Evolutionary conservation across 345 rosid species (phyloP).

Genomic region (Aquilaria yunnanensis): DNA sequence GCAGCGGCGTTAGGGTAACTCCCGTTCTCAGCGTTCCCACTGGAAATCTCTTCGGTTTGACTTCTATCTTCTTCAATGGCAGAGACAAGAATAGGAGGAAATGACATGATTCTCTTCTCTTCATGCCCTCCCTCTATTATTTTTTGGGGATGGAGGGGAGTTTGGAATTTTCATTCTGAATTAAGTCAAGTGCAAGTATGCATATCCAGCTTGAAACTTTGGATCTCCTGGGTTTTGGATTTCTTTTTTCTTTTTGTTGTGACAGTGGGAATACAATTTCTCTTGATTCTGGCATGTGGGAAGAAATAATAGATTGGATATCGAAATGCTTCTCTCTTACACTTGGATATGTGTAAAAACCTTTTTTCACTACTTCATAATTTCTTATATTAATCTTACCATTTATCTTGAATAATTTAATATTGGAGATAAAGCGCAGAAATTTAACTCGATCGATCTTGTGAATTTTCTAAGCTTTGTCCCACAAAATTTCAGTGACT

Average conservation of each 20-base stretch:
- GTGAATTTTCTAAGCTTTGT: too few relatives aligned
- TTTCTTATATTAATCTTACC: too few relatives aligned
- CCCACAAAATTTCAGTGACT: too few relatives aligned
- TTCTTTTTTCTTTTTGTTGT: neutral
- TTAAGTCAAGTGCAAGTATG: too few relatives aligned
- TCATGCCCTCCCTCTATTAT: neutral
- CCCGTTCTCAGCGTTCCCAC: conserved; percentile 71
- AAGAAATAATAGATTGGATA: neutral
- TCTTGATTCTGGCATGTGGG: neutral
- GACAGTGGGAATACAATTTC: neutral
- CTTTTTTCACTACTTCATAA: too few relatives aligned
- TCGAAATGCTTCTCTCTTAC: too few relatives aligned
- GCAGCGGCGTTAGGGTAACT: conserved; percentile 42
- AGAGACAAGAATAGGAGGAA: conserved; percentile 62
- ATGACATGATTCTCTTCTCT: conserved; percentile 1
- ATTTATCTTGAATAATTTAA: too few relatives aligned
- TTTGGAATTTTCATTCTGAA: too few relatives aligned
- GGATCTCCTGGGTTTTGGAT: neutral
- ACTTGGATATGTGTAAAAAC: too few relatives aligned
- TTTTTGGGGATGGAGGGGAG: too few relatives aligned
- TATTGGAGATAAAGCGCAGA: too few relatives aligned
- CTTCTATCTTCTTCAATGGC: conserved; percentile 56
- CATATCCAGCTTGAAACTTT: neutral
- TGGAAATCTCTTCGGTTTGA: conserved; percentile 60
- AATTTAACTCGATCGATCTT: too few relatives aligned